phyloP scores from a whole-genome alignment of 306 rosid species.

The Prunus dulcis region DNA sequence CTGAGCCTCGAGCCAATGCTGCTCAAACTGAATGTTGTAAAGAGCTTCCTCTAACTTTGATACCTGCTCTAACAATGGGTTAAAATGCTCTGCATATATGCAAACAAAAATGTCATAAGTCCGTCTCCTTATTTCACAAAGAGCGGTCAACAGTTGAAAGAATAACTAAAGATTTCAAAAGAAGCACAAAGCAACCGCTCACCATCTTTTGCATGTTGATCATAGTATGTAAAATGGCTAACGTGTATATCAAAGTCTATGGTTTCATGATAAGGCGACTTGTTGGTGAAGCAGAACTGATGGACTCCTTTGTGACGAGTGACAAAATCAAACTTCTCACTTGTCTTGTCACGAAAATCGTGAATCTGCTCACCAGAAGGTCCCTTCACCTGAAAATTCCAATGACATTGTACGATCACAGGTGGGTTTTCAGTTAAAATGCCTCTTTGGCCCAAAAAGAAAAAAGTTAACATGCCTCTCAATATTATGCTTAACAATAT shows the following conservation, averaged over 20 bases:
- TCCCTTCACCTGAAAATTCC: conserved; percentile 49
- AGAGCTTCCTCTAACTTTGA: conserved; percentile 71
- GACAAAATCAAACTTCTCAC: conserved; percentile 64
- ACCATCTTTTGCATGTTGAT: conserved; percentile 67
- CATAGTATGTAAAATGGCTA: conserved; percentile 45
- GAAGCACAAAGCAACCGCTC: conserved; percentile 1
- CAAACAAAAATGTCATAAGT: conserved; percentile 13
- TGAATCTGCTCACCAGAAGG: conserved; percentile 51
- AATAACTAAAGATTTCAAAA: neutral
- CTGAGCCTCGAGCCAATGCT: conserved; percentile 87
- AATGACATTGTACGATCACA: neutral
- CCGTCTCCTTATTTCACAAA: neutral
- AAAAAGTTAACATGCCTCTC: neutral
- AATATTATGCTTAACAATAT: neutral
- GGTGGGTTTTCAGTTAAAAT: neutral
- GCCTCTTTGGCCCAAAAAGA: neutral
- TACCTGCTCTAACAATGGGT: conserved; percentile 54
- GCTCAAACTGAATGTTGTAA: conserved; percentile 73
- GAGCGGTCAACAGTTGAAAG: neutral
- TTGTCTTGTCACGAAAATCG: conserved; percentile 53
- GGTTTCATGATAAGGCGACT: conserved; percentile 80
- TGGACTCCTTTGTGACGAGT: conserved; percentile 45
- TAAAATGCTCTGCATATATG: conserved; percentile 53
- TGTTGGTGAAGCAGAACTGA: conserved; percentile 77
- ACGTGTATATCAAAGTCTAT: conserved; percentile 71